Evolutionary conservation across 805 yeast genomes (phyloP), one percentile per base, ranked within the genome.

Genomic region (Candida caryicola): DNA sequence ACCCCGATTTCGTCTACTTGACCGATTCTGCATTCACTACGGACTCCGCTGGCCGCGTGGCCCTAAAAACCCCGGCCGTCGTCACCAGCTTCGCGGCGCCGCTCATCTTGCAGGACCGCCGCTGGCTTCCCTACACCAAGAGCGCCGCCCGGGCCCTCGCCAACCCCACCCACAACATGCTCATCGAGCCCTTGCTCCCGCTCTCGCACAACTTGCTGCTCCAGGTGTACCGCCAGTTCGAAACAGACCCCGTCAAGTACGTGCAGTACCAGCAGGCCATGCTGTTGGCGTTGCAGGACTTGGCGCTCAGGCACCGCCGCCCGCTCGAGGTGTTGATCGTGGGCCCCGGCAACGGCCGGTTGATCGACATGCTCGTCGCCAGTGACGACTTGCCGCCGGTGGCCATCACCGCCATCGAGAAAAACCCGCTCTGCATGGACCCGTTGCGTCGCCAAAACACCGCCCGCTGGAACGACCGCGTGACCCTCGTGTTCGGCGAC

Each of bases 301-400:
- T 46, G 23, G 14, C 12, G 4, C 17, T 13, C 5, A 9, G 19
- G 4, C 17, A 10, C 4, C 36, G 25, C 4, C 18, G 15, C 15
- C 6, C 2, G 3, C 13, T 51, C 2, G 40, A 37, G 2, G 62
- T 85, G 6, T 70, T 84, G 3, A 73, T 90, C 2, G 79, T 84
- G 2, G 97, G 97, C 0, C 93, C 96, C 0, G 97, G 97, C 1
- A 65, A 88, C 31, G 97, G 97, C 1, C 90, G 91, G 0, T 60
- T 90, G 19, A 79, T 89, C 2, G 80, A 80, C 31, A 65, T 26
- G 49, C 60, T 41, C 17, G 44, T 28, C 9, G 43, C 45, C 29
- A 40, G 63, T 13, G 6, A 31, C 6, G 49, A 53, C 32, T 3
- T 32, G 27, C 6, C 35, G 36, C 30, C 18, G 29, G 14, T 29